Base-by-base conservation (phyloP, 179 eudicot genomes). In the Carnegiea gigantea region DNA sequence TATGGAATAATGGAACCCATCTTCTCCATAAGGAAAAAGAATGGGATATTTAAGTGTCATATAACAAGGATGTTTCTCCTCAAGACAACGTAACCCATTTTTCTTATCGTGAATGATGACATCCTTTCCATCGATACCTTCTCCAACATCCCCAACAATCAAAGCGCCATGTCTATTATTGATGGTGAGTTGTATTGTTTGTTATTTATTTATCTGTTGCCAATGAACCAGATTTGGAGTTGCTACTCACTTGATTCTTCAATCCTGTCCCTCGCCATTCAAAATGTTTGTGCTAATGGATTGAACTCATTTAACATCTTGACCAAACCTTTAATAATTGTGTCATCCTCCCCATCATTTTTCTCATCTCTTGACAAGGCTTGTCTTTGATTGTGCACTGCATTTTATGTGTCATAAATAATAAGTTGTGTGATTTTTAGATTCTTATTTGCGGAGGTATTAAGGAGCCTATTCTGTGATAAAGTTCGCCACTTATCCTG, bases 391-490 rank as follows among this genome's bases (percentile, higher is more conserved):
- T 48, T 15, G 11, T 40, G 15, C 6, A 74, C 79, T 26, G 76
- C 40, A 15, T 81, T 33, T 10, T 20, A 36, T 1, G 6, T 28
- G 54, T 74, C 38, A 48, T 76, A 40, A 4, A 79, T 65, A 38
- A 64, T 65, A 40, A 73, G 24, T 73, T 80, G 57, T 15, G 72
- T 59, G n/a, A 44, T 70, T 26, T 30, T 72, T 13, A 26, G 78
- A 9, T 43, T 57, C 7, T 48, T 33, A 23, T 73, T 49, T 6
- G 78, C 0, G 23, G 0, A 2, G 67, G 77, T 7, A 79, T 14
- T 14, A 79, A 24, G 54, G 82, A 70, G 2, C 78, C 78, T 15
- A 59, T 73, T 49, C 49, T 68, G 12, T 79, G 81, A 20, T 48
- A 79, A 36, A 70, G 70, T 20, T 44, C 11, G 17, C 77, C 71